Evolutionary conservation across 306 rosid species (phyloP).

Genomic region (Canavalia gladiata): DNA sequence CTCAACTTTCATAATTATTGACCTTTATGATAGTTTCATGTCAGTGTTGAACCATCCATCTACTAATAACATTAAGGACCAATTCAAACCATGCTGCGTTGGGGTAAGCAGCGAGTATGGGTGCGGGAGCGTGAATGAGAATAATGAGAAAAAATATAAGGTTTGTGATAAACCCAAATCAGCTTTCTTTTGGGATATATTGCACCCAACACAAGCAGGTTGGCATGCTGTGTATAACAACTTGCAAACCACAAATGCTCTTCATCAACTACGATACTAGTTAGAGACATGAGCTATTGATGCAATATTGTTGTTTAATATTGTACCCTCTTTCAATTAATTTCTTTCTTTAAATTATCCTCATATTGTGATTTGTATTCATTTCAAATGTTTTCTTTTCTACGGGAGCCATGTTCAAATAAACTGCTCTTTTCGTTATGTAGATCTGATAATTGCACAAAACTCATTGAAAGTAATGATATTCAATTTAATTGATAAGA

Average conservation of each 20-base stretch:
- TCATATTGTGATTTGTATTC: background rate
- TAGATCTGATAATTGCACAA: no score
- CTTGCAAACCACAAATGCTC: background rate
- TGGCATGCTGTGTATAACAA: constrained; percentile 69
- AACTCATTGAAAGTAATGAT: no score
- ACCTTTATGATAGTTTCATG: constrained; percentile 64
- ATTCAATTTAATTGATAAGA: no score
- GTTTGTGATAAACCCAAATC: constrained; percentile 63
- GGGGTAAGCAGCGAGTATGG: constrained; percentile 55
- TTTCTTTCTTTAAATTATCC: background rate
- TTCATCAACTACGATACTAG: constrained; percentile 11
- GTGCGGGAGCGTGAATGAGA: constrained; percentile 64
- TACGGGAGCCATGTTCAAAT: background rate
- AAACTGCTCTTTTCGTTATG: background rate
- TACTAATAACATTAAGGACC: constrained; percentile 50
- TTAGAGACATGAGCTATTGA: background rate
- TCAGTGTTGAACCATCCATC: constrained; percentile 45
- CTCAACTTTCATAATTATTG: constrained; percentile 52
- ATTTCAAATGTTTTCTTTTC: background rate
- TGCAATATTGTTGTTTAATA: background rate
- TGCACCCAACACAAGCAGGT: constrained; percentile 77
- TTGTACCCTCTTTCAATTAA: background rate
- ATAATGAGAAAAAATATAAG: constrained; percentile 57
- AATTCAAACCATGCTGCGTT: constrained; percentile 68
- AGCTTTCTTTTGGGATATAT: constrained; percentile 76